Conservation (phyloP, 352 stramenopile genomes). For the Thalassiosira livingstoniorum region DNA sequence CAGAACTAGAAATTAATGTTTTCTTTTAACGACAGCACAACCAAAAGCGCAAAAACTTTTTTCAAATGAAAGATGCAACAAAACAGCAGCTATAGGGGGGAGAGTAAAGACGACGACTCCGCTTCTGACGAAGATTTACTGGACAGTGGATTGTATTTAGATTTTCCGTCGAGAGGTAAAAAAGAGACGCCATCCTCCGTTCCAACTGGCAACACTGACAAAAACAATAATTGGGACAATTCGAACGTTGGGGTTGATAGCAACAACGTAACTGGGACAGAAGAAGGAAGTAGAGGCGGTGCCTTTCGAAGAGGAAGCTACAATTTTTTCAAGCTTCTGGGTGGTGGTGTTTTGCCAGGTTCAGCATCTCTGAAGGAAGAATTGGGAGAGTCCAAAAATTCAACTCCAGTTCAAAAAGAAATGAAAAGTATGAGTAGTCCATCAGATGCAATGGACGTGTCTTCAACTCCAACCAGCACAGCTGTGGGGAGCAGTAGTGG, state of each 20-base stretch:
- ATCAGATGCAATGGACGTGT: no score
- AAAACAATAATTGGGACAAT: background rate
- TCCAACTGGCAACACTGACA: background rate
- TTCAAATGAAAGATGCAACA: no score
- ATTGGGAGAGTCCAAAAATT: no score
- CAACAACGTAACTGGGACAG: background rate
- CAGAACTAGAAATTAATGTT: no score
- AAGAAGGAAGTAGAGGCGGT: background rate
- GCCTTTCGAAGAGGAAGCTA: slow-evolving; percentile 2
- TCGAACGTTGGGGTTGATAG: background rate
- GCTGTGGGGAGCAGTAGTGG: background rate
- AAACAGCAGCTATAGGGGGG: background rate
- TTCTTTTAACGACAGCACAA: no score
- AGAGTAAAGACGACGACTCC: background rate
- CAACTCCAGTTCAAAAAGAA: no score
- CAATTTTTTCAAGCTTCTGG: slow-evolving; percentile 2
- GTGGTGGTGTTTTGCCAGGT: background rate
- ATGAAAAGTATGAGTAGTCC: no score
- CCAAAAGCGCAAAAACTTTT: no score
- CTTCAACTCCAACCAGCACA: no score
- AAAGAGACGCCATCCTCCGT: background rate
- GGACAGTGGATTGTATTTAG: slow-evolving; percentile 34
- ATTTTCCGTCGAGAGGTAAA: no score
- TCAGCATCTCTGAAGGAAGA: background rate
- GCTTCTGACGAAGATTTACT: slow-evolving; percentile 9